phyloP scores from a whole-genome alignment of 371 early-diverging fungal species.

The Mortierella sp. region DNA sequence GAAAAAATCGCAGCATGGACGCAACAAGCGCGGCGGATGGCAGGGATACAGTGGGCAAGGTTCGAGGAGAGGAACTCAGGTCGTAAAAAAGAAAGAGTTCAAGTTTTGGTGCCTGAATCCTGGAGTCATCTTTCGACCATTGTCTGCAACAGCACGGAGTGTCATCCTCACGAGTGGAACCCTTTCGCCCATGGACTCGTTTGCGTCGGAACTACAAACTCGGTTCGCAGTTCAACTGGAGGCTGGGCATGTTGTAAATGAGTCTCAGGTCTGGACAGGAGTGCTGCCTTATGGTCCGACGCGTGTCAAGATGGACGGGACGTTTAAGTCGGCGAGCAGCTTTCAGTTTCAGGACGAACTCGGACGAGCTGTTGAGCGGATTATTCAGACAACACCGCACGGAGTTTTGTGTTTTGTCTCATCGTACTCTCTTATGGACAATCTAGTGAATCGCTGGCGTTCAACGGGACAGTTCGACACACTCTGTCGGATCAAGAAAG shows the following conservation, averaged over 20 bases:
- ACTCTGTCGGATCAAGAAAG: conserved; percentile 37
- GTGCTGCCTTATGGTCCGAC: conserved; percentile 38
- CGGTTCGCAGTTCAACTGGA: conserved; percentile 32
- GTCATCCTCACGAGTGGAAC: conserved; percentile 92
- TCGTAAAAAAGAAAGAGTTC: conserved; percentile 46
- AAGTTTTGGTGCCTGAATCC: conserved; percentile 76
- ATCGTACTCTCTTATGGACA: conserved; percentile 69
- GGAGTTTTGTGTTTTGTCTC: conserved; percentile 77
- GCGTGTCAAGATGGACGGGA: conserved; percentile 30
- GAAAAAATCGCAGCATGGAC: neutral
- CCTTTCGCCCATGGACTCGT: conserved; percentile 82
- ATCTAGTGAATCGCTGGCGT: conserved; percentile 67
- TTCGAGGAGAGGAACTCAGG: conserved; percentile 3
- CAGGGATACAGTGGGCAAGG: no score
- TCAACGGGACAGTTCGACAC: conserved; percentile 29
- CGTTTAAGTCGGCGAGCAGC: conserved; percentile 19
- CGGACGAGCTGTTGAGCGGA: conserved; percentile 67
- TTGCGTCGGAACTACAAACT: conserved; percentile 76
- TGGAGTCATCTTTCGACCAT: conserved; percentile 70
- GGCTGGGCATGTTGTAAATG: conserved; percentile 41
- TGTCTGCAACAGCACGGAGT: conserved; percentile 64
- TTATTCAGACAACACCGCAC: conserved; percentile 66
- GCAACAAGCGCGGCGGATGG: conserved; percentile 8
- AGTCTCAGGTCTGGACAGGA: conserved; percentile 49
- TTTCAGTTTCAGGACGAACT: conserved; percentile 79